These are phyloP conservation scores for Phaeolepiota aurea DNA, from an alignment of 768 basidiomycete species.

Conservation along the genomic window DNA sequence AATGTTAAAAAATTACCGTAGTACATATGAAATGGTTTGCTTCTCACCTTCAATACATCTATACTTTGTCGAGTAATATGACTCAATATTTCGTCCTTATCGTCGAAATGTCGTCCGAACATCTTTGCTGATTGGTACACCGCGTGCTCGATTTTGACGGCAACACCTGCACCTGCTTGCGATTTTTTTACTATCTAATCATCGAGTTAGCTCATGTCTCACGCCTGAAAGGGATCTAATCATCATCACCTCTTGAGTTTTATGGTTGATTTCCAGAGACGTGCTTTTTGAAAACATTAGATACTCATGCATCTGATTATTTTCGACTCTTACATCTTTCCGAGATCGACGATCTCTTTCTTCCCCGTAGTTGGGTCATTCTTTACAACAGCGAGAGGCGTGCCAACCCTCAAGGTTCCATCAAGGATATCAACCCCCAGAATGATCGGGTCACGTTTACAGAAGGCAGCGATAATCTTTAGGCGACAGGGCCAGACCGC, in stretches of 20 bases:
- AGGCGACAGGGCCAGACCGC: slow-evolving; percentile 96
- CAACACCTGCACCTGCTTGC: slow-evolving; percentile 93
- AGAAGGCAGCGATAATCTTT: slow-evolving; percentile 89
- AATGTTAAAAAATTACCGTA: slow-evolving; percentile 1
- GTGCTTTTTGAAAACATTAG: slow-evolving; percentile 50
- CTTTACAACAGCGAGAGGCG: slow-evolving; percentile 92
- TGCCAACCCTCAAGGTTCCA: slow-evolving; percentile 84
- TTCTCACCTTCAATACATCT: slow-evolving; percentile 84
- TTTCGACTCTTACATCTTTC: slow-evolving; percentile 86
- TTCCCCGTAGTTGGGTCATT: slow-evolving; percentile 81
- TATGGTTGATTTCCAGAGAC: slow-evolving; percentile 96
- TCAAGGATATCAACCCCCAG: slow-evolving; percentile 95
- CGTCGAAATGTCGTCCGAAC: slow-evolving; percentile 94
- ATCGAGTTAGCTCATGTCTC: background rate
- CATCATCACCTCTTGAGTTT: slow-evolving; percentile 70
- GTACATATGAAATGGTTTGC: slow-evolving; percentile 3
- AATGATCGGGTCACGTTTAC: slow-evolving; percentile 96
- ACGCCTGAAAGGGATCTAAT: slow-evolving; percentile 2
- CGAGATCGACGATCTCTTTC: slow-evolving; percentile 86
- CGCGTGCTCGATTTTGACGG: slow-evolving; percentile 97
- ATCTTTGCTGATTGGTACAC: slow-evolving; percentile 92
- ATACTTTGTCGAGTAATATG: slow-evolving; percentile 90
- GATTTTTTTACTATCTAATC: slow-evolving; percentile 80
- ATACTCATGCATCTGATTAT: too few relatives aligned
- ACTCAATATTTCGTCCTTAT: slow-evolving; percentile 90